Base-by-base conservation (phyloP, 257 asterid genomes). In the Solanum tarapatanum region DNA sequence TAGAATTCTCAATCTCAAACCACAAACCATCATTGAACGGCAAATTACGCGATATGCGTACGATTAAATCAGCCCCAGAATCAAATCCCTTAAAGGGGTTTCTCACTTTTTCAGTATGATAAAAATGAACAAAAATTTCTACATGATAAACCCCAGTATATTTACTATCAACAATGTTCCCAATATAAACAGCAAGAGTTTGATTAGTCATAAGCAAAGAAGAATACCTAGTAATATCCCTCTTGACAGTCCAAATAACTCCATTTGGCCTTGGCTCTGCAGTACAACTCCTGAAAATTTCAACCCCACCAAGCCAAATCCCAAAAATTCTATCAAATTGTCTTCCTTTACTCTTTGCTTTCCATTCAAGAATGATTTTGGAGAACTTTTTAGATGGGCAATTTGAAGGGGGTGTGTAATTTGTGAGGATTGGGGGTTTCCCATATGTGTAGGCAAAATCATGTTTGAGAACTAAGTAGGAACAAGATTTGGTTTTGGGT, bases 311-410 rank as follows among this genome's bases (percentile, higher is more conserved):
- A 24, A 95, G 90, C 99, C 99, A 96, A 84, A 96, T 87, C 14
- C 99, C 98, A 76, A 95, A 95, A 37, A 95, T 95, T 5, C 99
- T 73, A 83, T 95, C 99, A 87, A 94, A 94, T 84, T 96, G 98
- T 24, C 98, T 86, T 48, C 99, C 99, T 82, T 91, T 91, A 92
- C 93, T 75, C 0, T 91, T 86, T 2, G 98, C 96, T 12, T 86
- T 93, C 98, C 98, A 96, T 72, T 96, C 97, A 64, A 96, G 90
- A 35, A 96, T 95, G 90, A 95, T 88, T 73, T 85, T 91, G 1
- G 72, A 89, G 83, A 91, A 94, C 2, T 89, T 88, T 21, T 86
- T 93, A 7, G 93, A 87, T 30, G 90, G 90, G 91, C 93, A 93
- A 30, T 92, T 58, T 2, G 89, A 70, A 55, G 95, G 94, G 37